Conservation (phyloP, 305 asterid species). For the Fraxinus latifolia region DNA sequence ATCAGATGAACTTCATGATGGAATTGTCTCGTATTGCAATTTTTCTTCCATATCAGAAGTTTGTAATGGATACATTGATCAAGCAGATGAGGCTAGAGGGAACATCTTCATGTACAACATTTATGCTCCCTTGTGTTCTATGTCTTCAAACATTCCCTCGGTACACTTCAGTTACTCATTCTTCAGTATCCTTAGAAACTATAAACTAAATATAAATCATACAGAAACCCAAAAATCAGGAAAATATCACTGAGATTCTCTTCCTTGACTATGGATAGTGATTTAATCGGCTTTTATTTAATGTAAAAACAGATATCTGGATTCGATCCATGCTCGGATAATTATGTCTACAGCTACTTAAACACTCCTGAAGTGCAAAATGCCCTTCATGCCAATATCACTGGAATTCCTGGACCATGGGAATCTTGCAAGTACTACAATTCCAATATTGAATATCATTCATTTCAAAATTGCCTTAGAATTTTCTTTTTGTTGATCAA, state of each 20-base stretch:
- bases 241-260: background rate
- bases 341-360: conserved; percentile 19
- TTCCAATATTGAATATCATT: background rate
- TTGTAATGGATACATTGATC: background rate
- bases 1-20: conserved; percentile 34
- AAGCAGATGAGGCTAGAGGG: conserved; percentile 2
- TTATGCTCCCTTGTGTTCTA: conserved; percentile 16
- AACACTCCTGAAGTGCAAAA: conserved; percentile 29
- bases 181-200: background rate
- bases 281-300: background rate
- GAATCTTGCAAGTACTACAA: conserved; percentile 25
- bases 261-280: background rate
- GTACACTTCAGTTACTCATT: conserved; percentile 6
- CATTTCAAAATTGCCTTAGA: background rate
- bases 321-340: conserved; percentile 30
- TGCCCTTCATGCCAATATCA: conserved; percentile 27
- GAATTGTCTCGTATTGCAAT: conserved; percentile 37
- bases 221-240: background rate
- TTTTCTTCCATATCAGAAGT: conserved; percentile 25
- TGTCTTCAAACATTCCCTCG: conserved; percentile 4
- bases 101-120: conserved; percentile 12
- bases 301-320: conserved; percentile 5
- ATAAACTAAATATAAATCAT: background rate
- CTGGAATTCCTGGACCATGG: conserved; percentile 28
- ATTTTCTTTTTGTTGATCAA: background rate